Percentiles rank a stretch among this genome's conserved stretches.
Evolutionary conservation across 805 yeast genomes (phyloP).

Genomic region (Kodamaea hsintzibuensis): DNA sequence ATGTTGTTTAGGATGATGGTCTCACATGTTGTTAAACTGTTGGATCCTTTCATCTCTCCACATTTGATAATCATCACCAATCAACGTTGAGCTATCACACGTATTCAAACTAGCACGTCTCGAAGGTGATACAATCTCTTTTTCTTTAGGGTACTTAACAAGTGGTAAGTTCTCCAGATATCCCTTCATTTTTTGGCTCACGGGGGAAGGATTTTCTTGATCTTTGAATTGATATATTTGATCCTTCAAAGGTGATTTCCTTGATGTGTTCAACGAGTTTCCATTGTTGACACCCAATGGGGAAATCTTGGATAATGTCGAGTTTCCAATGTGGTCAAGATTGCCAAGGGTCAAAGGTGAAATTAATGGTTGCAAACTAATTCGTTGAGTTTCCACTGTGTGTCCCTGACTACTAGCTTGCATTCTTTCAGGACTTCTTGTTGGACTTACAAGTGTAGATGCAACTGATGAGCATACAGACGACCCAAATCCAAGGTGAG

Average conservation of each 20-base stretch:
- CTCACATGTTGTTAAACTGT: conserved; percentile 12
- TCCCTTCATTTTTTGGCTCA: no score
- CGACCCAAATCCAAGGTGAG: neutral
- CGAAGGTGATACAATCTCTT: neutral
- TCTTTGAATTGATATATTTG: neutral
- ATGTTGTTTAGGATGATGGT: neutral
- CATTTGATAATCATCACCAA: conserved; percentile 40
- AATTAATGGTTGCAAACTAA: conserved; percentile 1
- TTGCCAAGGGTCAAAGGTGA: neutral
- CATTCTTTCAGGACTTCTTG: neutral
- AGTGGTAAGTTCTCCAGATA: neutral
- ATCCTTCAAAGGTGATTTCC: neutral
- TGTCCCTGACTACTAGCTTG: neutral
- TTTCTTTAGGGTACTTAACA: conserved; percentile 1
- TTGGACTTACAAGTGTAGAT: conserved; percentile 1
- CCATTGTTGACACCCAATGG: neutral
- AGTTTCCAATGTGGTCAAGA: neutral
- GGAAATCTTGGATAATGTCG: neutral
- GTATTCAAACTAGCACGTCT: conserved; percentile 22
- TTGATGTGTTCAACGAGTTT: neutral
- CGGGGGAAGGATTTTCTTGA: conserved; percentile 1
- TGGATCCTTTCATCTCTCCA: conserved; percentile 42
- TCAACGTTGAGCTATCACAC: conserved; percentile 37
- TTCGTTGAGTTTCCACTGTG: conserved; percentile 3
- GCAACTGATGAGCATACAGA: neutral